Conservation (phyloP, 805 yeast species). For the Clavispora carvajalis region DNA sequence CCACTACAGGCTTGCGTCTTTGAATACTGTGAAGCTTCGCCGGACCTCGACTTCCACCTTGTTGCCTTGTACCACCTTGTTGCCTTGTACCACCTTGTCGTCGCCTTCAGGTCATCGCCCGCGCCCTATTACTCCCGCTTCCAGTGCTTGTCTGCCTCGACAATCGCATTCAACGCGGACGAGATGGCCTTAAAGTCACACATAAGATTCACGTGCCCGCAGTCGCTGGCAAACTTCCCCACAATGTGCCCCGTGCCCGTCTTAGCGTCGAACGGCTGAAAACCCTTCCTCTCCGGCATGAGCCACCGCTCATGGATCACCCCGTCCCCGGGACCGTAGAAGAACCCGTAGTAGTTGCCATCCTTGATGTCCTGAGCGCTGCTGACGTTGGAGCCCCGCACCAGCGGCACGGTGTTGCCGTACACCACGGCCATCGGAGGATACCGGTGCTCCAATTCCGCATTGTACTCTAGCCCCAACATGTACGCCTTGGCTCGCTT, state of each 20-base stretch:
- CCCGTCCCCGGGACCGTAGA: conserved; percentile 91
- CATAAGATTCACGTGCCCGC: conserved; percentile 79
- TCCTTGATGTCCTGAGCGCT: conserved; percentile 56
- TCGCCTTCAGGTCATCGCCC: no score
- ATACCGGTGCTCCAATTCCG: conserved; percentile 42
- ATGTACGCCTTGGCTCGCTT: conserved; percentile 53
- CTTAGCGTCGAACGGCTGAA: conserved; percentile 27
- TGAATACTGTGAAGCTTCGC: no score
- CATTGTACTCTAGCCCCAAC: conserved; percentile 49
- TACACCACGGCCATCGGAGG: conserved; percentile 85
- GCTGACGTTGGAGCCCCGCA: conserved; percentile 68
- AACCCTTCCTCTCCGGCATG: conserved; percentile 73
- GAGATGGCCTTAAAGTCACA: conserved; percentile 71
- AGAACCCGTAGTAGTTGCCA: conserved; percentile 72
- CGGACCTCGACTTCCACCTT: no score
- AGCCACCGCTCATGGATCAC: conserved; percentile 80
- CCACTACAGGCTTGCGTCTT: no score
- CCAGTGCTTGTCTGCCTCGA: conserved; percentile 51
- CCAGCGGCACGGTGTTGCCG: conserved; percentile 80
- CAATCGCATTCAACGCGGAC: conserved; percentile 59
- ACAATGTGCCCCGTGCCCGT: conserved; percentile 48
- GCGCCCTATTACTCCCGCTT: conserved; percentile 1
- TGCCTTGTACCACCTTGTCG: no score
- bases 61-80: no score
- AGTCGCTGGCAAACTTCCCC: conserved; percentile 56